Conservation (phyloP, 345 rosid genomes). For the Arabidopsis thaliana region TAIR10.1 NC_003070.9:27795001-27795500, state of each 20-base stretch:
- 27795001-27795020: background rate
- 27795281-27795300: conserved; percentile 28
- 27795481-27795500: conserved; percentile 49
- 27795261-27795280: conserved; percentile 19
- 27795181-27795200: conserved; percentile 17
- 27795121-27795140: background rate
- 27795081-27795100: background rate
- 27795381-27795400: conserved; percentile 86
- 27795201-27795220: conserved; percentile 18
- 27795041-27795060: background rate
- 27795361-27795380: conserved; percentile 61
- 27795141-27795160: background rate
- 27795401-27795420: conserved; percentile 88
- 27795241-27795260: conserved; percentile 6
- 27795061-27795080: background rate
- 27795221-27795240: conserved; percentile 12
- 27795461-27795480: conserved; percentile 60
- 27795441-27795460: conserved; percentile 77
- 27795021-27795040: background rate
- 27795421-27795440: conserved; percentile 74
- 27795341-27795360: conserved; percentile 37
- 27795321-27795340: conserved; percentile 13
- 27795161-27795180: conserved; percentile 6
- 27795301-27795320: conserved; percentile 17
- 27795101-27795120: background rate